phyloP scores from a whole-genome alignment of 768 basidiomycete species.

The Trametes punicea region DNA sequence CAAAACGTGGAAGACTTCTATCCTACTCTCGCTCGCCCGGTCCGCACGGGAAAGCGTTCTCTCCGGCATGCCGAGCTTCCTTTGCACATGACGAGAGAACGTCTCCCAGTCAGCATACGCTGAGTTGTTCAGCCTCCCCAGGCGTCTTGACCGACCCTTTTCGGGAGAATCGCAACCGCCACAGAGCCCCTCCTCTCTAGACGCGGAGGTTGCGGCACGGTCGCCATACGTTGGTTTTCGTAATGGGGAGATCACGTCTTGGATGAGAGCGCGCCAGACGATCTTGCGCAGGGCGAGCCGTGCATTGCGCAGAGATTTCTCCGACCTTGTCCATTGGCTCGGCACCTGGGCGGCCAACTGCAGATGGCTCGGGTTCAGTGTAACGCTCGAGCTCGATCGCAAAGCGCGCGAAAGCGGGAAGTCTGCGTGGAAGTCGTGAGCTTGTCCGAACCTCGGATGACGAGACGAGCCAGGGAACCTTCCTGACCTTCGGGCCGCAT shows the following conservation, averaged over 20 bases:
- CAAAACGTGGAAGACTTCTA: constrained; percentile 61
- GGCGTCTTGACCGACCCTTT: constrained; percentile 25
- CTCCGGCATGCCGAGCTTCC: constrained; percentile 12
- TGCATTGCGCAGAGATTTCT: constrained; percentile 33
- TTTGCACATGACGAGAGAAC: constrained; percentile 34
- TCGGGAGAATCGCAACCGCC: neutral
- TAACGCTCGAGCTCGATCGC: constrained; percentile 18
- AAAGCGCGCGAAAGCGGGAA: constrained; percentile 47
- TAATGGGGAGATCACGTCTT: constrained; percentile 25
- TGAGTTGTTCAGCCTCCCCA: constrained; percentile 50
- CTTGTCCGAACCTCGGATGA: constrained; percentile 1
- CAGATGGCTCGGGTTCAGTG: constrained; percentile 48
- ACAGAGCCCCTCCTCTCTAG: neutral
- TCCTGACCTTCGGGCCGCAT: constrained; percentile 49
- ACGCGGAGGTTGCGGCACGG: neutral
- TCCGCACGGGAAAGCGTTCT: neutral
- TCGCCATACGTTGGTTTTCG: neutral
- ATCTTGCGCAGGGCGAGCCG: constrained; percentile 63
- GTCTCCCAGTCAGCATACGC: constrained; percentile 49
- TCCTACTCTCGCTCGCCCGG: constrained; percentile 33
- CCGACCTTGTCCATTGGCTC: constrained; percentile 50
- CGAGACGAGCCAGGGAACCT: neutral
- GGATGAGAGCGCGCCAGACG: constrained; percentile 67
- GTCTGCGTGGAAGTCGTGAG: constrained; percentile 35
- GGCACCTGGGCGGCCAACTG: constrained; percentile 76